Percentiles rank a stretch among this genome's conserved stretches.
Evolutionary conservation across 106 monocot species (phyloP).

Genomic region (Acorus calamus): DNA sequence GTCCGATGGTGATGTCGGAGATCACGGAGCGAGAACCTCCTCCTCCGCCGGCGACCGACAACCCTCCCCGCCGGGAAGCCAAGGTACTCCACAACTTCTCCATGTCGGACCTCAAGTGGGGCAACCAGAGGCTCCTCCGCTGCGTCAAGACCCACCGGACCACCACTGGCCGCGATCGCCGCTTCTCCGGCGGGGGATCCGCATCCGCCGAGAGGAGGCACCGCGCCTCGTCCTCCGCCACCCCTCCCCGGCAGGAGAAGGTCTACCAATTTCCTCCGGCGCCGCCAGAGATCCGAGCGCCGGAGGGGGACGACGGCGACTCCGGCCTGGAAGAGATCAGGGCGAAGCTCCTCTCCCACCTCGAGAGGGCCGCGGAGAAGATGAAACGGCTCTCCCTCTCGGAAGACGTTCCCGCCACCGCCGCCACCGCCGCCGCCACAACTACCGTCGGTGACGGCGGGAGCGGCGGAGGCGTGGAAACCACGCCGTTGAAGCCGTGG

Average conservation of each 20-base stretch:
- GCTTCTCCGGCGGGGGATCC: too few relatives aligned
- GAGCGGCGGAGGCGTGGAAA: background rate
- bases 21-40: background rate
- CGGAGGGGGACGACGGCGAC: background rate
- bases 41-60: background rate
- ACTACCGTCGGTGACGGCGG: too few relatives aligned
- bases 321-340: constrained; percentile 20
- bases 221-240: background rate
- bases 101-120: too few relatives aligned
- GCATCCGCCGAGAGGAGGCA: too few relatives aligned
- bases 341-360: constrained; percentile 33
- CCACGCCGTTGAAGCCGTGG: constrained; percentile 3
- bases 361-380: constrained; percentile 21
- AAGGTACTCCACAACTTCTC: too few relatives aligned
- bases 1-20: too few relatives aligned
- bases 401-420: background rate
- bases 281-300: background rate
- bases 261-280: too few relatives aligned
- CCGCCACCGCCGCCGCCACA: background rate
- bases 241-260: background rate
- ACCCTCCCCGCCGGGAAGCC: too few relatives aligned
- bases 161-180: too few relatives aligned
- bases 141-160: too few relatives aligned
- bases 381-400: constrained; percentile 6
- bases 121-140: too few relatives aligned